These are phyloP conservation scores for Aureobasidium musti DNA, from an alignment of 2,329 filamentous ascomycete genomes.

Conservation along the genomic window DNA sequence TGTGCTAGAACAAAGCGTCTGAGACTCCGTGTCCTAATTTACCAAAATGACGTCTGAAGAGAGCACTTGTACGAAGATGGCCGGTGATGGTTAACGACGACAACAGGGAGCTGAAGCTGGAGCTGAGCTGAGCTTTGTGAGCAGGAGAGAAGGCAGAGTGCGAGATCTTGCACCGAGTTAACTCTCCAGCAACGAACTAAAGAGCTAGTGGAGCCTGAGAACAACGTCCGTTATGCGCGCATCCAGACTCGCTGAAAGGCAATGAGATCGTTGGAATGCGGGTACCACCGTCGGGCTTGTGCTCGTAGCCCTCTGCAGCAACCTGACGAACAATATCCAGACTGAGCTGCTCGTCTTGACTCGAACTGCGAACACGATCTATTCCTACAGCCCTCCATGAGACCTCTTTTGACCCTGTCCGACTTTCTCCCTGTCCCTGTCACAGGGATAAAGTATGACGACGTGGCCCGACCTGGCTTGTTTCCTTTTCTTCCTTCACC, in stretches of 20 bases:
- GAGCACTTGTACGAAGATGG: not conserved
- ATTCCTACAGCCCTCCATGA: not conserved
- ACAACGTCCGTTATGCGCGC: constrained; percentile 29
- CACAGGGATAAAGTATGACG: no score
- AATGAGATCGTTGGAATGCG: constrained; percentile 30
- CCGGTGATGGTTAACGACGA: not conserved
- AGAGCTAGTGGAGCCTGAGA: constrained; percentile 29
- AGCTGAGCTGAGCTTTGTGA: constrained; percentile 21
- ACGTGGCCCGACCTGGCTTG: constrained; percentile 2
- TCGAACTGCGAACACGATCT: not conserved
- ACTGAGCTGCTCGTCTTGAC: not conserved
- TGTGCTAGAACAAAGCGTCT: constrained; percentile 26
- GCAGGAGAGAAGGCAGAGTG: constrained; percentile 17
- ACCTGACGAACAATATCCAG: not conserved
- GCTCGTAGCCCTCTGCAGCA: not conserved
- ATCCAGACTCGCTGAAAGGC: constrained; percentile 25
- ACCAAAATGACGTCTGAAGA: constrained; percentile 19
- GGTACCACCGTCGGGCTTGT: constrained; percentile 29
- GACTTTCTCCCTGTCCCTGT: constrained; percentile 1
- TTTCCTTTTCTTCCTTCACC: constrained; percentile 8
- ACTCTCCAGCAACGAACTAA: constrained; percentile 23
- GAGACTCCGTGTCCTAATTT: constrained; percentile 21
- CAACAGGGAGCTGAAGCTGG: constrained; percentile 27
- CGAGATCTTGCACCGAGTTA: constrained; percentile 24
- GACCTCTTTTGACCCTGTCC: constrained; percentile 9